A percentile compares a stretch with the other conserved stretches of the same genome.
Conservation (phyloP, 331 rosid species). For the Rosa hybrid region DNA sequence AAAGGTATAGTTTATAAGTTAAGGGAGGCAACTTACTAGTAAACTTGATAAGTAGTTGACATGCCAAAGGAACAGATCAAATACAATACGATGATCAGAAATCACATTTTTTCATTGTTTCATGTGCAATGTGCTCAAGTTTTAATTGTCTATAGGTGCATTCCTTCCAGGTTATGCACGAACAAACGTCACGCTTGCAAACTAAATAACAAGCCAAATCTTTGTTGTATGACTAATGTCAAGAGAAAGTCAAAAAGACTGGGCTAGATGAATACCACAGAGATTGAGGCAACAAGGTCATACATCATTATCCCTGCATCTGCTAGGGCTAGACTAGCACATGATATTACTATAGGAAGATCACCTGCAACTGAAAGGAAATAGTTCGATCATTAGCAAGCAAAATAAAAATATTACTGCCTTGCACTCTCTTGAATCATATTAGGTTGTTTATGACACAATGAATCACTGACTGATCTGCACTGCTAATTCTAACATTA, state of each 20-base stretch:
- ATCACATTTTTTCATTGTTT: background rate
- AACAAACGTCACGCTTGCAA: background rate
- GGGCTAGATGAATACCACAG: conserved; percentile 68
- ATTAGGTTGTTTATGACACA: background rate
- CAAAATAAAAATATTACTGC: background rate
- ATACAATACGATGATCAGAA: too few relatives aligned
- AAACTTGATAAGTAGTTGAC: too few relatives aligned
- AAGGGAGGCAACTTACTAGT: too few relatives aligned
- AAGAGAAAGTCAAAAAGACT: conserved; percentile 4
- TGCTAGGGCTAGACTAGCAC: conserved; percentile 95
- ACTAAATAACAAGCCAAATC: background rate
- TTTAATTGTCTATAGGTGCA: background rate
- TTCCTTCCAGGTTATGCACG: background rate
- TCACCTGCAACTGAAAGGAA: conserved; percentile 57
- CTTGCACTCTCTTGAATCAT: conserved; percentile 5
- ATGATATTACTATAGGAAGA: conserved; percentile 87
- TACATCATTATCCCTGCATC: conserved; percentile 97
- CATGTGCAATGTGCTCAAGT: background rate
- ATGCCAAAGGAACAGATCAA: too few relatives aligned
- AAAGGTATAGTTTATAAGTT: too few relatives aligned
- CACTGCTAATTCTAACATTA: background rate
- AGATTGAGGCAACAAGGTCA: conserved; percentile 89
- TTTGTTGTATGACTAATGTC: background rate
- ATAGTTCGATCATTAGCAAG: background rate
- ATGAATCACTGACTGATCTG: background rate